Percentiles rank a stretch among this genome's conserved stretches.
Conservation (phyloP, 306 rosid species). For the Dryas alaskensis region DNA sequence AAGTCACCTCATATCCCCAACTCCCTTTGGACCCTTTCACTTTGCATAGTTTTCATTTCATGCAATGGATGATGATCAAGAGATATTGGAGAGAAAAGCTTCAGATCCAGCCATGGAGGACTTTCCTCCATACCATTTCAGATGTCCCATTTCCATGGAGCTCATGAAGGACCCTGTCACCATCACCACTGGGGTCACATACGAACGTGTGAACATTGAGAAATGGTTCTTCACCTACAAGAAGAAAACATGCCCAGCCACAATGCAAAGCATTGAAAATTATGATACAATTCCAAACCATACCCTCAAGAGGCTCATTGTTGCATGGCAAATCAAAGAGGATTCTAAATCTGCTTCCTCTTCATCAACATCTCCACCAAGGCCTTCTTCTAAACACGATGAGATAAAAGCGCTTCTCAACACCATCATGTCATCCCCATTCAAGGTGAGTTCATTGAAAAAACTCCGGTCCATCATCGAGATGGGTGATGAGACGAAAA, state of each 20-base stretch:
- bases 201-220: slow-evolving; percentile 49
- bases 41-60: too few relatives aligned
- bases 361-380: slow-evolving; percentile 1
- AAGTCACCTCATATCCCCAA: not conserved
- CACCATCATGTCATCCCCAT: slow-evolving; percentile 47
- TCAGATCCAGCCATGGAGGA: slow-evolving; percentile 40
- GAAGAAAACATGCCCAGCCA: slow-evolving; percentile 55
- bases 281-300: slow-evolving; percentile 44
- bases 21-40: not conserved
- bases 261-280: slow-evolving; percentile 38
- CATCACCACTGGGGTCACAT: slow-evolving; percentile 48
- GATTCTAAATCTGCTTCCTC: not conserved
- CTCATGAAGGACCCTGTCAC: slow-evolving; percentile 52
- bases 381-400: slow-evolving; percentile 1
- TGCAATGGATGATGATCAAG: too few relatives aligned
- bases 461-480: slow-evolving; percentile 44
- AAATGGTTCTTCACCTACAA: slow-evolving; percentile 54
- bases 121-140: slow-evolving; percentile 36
- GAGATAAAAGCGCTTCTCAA: slow-evolving; percentile 32
- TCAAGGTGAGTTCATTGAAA: slow-evolving; percentile 46
- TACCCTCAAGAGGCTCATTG: slow-evolving; percentile 51
- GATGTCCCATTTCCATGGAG: slow-evolving; percentile 58
- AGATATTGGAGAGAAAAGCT: not conserved
- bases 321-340: slow-evolving; percentile 33
- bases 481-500: slow-evolving; percentile 9